Base-by-base conservation (phyloP, 2,329 filamentous ascomycete genomes). In the Talaromyces funiculosus region DNA sequence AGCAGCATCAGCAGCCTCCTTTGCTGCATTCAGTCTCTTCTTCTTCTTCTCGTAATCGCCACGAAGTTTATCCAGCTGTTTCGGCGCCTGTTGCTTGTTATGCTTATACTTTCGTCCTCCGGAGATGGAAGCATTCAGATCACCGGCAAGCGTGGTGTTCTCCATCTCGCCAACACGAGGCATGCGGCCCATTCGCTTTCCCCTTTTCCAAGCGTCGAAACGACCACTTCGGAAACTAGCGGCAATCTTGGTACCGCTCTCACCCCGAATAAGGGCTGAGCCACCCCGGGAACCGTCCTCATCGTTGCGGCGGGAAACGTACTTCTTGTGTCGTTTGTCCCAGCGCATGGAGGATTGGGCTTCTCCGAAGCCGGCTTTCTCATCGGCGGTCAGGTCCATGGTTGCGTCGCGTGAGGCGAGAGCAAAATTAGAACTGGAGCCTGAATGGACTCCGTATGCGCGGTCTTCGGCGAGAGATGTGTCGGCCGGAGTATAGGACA, bases 321-420 rank as follows among this genome's bases (percentile, higher is more conserved):
- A 99, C 77, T 97, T 97, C 78, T 90, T 95, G 70, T 86, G 85
- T 76, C 96, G 96, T 80, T 95, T 93, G 79, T 99, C 94, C 94
- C 94, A 99, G 66, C 94, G 88, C 86, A 96, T 88, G 51, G 84
- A 81, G 66, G 86, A 88, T 51, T 87, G 84, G 2, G 91, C 86
- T 68, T 90, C 86, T 63, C 86, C 92, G 73, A 97, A 95, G 1
- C 85, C 83, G 71, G 90, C 90, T 10, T 67, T 85, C 67, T 97
- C 94, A 75, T 99, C 94, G 71, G 92, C 92, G 62, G 85, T 88
- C 12, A 99, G 86, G 74, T 97, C 94, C 90, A 99, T 96, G 40
- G 91, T 89, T 2, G 87, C 90, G 65, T 86, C 85, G 67, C 91
- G 85, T n/a, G 95, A 93, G 6, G 90, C 90, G 69, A 92, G 87